A percentile compares a stretch with the other conserved stretches of the same genome.
Evolutionary conservation across 768 basidiomycete genomes (phyloP).

Genomic region (Cystobasidium onofrii): DNA sequence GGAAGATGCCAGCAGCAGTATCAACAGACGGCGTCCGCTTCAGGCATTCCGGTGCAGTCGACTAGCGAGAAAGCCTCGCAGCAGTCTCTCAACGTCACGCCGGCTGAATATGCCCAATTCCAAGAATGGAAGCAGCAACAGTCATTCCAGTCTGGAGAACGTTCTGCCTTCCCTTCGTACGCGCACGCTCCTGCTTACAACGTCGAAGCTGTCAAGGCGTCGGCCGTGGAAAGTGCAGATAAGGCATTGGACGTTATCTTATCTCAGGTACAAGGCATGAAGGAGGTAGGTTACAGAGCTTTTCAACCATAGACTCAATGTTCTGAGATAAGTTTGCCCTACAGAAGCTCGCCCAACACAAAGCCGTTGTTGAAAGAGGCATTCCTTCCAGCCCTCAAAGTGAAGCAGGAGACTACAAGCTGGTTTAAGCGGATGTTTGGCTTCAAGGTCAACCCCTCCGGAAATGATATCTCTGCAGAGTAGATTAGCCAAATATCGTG

Average conservation of each 20-base stretch:
- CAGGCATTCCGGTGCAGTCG: neutral
- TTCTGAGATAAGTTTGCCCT: too few relatives aligned
- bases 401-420: conserved; percentile 21
- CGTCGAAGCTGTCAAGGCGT: neutral
- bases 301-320: too few relatives aligned
- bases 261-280: conserved; percentile 12
- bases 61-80: neutral
- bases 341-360: conserved; percentile 29
- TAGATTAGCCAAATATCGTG: too few relatives aligned
- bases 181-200: neutral
- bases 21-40: neutral
- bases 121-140: conserved; percentile 18
- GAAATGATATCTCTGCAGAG: too few relatives aligned
- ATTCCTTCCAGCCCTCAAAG: neutral
- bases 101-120: conserved; percentile 1
- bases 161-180: neutral
- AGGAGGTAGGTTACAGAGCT: conserved; percentile 15
- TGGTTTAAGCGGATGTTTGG: neutral
- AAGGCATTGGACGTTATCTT: conserved; percentile 24
- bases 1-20: neutral
- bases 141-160: neutral
- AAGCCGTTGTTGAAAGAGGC: neutral
- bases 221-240: conserved; percentile 24
- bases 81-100: neutral
- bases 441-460: too few relatives aligned